Conservation (phyloP, 306 rosid genomes). For the Begonia loranthoides region DNA sequence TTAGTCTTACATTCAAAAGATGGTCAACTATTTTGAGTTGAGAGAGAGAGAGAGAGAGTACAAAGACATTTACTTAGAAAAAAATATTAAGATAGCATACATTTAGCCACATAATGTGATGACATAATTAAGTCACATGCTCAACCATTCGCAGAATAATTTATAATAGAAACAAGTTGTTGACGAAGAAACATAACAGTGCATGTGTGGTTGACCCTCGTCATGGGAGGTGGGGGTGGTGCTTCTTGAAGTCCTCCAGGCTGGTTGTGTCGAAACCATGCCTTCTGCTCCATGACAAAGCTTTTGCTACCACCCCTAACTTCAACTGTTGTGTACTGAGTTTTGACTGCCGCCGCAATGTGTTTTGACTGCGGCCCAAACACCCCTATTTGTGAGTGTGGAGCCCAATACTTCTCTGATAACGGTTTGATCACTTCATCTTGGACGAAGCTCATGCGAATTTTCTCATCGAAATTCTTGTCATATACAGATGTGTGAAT, state of each 20-base stretch:
- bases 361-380: conserved; percentile 52
- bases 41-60: no score
- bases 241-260: conserved; percentile 93
- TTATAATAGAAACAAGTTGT: no score
- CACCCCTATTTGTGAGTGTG: conserved; percentile 80
- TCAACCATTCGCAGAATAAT: no score
- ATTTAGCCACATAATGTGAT: no score
- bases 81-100: no score
- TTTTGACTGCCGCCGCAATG: conserved; percentile 7
- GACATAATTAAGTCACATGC: no score
- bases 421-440: conserved; percentile 53
- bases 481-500: conserved; percentile 53
- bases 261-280: conserved; percentile 87
- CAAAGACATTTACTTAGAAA: no score
- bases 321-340: conserved; percentile 8
- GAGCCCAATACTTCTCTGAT: conserved; percentile 70
- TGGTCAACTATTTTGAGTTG: no score
- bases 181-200: no score
- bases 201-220: neutral
- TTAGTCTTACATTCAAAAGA: no score
- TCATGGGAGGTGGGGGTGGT: conserved; percentile 17
- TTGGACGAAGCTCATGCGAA: conserved; percentile 30
- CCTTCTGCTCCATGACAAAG: conserved; percentile 65
- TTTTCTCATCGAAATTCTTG: conserved; percentile 66
- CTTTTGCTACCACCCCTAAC: conserved; percentile 11